Conservation (phyloP, 331 rosid species). For the Cydonia oblonga region DNA sequence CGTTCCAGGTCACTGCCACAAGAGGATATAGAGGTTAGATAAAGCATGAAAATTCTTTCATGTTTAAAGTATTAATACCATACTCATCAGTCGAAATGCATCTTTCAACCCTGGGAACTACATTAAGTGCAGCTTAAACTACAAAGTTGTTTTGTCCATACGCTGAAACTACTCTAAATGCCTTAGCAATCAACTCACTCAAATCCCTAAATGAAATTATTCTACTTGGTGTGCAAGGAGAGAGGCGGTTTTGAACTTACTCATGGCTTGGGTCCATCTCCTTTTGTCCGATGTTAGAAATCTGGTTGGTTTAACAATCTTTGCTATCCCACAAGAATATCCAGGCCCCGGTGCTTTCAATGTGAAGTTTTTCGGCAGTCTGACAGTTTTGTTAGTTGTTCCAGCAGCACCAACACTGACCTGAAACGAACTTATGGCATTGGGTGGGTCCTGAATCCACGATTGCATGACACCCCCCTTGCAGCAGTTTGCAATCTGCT, state of each 20-base stretch:
- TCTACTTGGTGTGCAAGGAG: neutral
- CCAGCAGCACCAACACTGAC: slow-evolving; percentile 87
- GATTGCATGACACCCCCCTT: slow-evolving; percentile 80
- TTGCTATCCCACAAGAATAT: slow-evolving; percentile 93
- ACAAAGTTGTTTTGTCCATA: neutral
- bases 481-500: slow-evolving; percentile 91
- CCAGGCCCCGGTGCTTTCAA: slow-evolving; percentile 90
- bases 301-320: slow-evolving; percentile 51
- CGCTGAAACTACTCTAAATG: neutral
- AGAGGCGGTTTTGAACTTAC: slow-evolving; percentile 37
- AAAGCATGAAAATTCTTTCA: slow-evolving; percentile 6
- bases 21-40: slow-evolving; percentile 10
- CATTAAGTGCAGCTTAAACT: too few species aligned
- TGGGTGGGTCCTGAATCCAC: slow-evolving; percentile 68
- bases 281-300: slow-evolving; percentile 64
- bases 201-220: neutral
- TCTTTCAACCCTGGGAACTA: neutral
- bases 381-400: slow-evolving; percentile 76
- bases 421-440: slow-evolving; percentile 77
- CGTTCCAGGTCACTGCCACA: slow-evolving; percentile 89
- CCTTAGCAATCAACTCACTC: neutral
- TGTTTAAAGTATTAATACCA: neutral
- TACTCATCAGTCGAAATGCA: neutral
- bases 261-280: slow-evolving; percentile 85
- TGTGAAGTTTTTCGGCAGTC: slow-evolving; percentile 75